A percentile compares a stretch with the other conserved stretches of the same genome.
phyloP scores from a whole-genome alignment of 2,329 filamentous ascomycete genomes.

The Chalara sp. region DNA sequence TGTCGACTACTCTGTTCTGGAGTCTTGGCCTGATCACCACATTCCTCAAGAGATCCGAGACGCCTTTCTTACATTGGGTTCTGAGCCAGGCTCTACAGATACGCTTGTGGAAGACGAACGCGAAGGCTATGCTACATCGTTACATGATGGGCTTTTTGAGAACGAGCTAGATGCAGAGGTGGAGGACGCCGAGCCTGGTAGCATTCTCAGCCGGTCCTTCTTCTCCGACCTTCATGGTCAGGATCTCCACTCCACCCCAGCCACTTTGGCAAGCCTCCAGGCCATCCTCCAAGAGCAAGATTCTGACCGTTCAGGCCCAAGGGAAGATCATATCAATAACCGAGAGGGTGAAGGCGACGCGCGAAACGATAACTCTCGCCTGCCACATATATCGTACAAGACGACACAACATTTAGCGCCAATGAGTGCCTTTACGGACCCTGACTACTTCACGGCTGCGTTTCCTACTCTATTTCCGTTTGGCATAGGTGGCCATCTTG shows the following conservation, averaged over 20 bases:
- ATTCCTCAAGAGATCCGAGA: conserved; percentile 11
- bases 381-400: conserved; percentile 3
- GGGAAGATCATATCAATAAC: conserved; percentile 1
- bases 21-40: conserved; percentile 11
- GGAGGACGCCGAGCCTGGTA: conserved; percentile 7
- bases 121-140: conserved; percentile 7
- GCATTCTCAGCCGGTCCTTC: conserved; percentile 8
- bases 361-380: conserved; percentile 3
- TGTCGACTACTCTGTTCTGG: conserved; percentile 8
- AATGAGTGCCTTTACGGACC: too few species aligned
- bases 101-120: conserved; percentile 5
- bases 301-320: conserved; percentile 2
- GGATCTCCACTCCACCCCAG: conserved; percentile 9
- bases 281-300: conserved; percentile 6
- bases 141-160: conserved; percentile 9
- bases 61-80: conserved; percentile 8
- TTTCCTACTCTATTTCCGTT: too few species aligned
- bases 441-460: too few species aligned
- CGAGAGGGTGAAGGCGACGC: not conserved
- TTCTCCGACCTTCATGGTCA: conserved; percentile 11
- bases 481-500: too few species aligned
- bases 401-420: too few species aligned
- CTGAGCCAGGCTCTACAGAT: conserved; percentile 6
- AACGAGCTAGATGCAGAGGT: conserved; percentile 5
- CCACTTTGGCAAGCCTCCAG: conserved; percentile 8